Evolutionary conservation across 2,329 filamentous ascomycete species (phyloP), one percentile per base, ranked within the genome.

Genomic region (Leptosphaerulina australis): DNA sequence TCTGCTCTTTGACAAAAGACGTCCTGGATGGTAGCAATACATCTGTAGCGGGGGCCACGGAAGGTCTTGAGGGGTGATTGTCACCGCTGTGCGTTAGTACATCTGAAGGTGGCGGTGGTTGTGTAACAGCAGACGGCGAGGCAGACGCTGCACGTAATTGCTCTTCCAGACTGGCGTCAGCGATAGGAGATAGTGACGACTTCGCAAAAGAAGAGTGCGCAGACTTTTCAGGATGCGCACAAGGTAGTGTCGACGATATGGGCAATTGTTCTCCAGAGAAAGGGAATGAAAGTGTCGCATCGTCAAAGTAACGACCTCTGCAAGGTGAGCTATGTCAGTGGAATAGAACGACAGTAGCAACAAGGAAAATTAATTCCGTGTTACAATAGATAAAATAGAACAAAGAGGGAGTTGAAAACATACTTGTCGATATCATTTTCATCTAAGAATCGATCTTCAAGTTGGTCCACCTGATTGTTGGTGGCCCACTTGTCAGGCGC

Each of bases 361-460:
- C 26, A 53, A 31, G 44, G 49, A 41, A 22, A 29, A 17, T 5
- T 17, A 15, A 24, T 17, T 11, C n/a, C 20, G 18, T 11, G 11
- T 25, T 37, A 11, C 14, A 1, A 20, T 14, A 38, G 21, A 14
- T 7, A 17, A 25, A 29, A 10, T 8, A 18, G 8, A 15, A n/a
- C 7, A 22, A 14, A 30, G n/a, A 31, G 22, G 21, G 31, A 38
- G 22, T 40, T 33, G 38, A 28, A 49, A 49, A 46, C 80, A 74
- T 78, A 85, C 83, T 80, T 80, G 59, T 77, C 65, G 30, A 85
- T 74, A 58, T 83, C 79, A 70, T 84, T 83, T 60, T 77, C 74
- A 66, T 83, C 79, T 54, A 85, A 77, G 60, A 84, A 83, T 35
- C 72, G 75, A 59, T 74, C 69, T 69, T 83, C 79, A 58, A 78